Conservation (phyloP, 164 flowering plant species). For the Houttuynia cordata region DNA sequence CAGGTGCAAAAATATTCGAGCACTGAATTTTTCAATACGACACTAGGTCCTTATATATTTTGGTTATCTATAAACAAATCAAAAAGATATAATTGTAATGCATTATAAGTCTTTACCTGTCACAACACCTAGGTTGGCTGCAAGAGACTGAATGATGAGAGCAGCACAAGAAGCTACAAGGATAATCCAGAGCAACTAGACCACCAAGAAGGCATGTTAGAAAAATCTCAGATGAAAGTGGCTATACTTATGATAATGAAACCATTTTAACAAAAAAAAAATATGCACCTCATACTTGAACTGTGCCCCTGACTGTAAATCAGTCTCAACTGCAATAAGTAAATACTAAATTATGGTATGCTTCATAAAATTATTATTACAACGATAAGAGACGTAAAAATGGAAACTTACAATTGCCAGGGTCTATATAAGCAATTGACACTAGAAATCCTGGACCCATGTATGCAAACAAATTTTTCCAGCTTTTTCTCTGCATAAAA, state of each 20-base stretch:
- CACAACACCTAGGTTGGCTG: conserved; percentile 93
- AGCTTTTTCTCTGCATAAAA: conserved; percentile 53
- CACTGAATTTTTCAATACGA: no score
- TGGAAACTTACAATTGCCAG: conserved; percentile 76
- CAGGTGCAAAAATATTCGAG: no score
- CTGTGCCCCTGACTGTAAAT: conserved; percentile 83
- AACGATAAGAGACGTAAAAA: not conserved
- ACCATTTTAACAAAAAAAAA: not conserved
- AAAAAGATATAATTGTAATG: conserved; percentile 4
- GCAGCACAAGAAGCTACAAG: conserved; percentile 87
- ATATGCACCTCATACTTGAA: conserved; percentile 72
- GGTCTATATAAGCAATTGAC: conserved; percentile 93
- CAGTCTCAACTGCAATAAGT: conserved; percentile 68
- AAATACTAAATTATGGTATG: not conserved
- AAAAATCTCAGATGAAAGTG: not conserved
- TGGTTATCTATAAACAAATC: not conserved
- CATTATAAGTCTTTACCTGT: conserved; percentile 39
- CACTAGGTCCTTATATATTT: no score
- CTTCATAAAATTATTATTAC: not conserved
- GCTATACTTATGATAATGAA: not conserved
- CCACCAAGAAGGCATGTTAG: conserved; percentile 1
- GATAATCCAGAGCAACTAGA: conserved; percentile 86
- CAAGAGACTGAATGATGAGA: conserved; percentile 74
- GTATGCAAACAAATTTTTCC: conserved; percentile 83
- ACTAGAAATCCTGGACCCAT: conserved; percentile 97